Base-by-base conservation (phyloP, 768 basidiomycete species). In the Xanthoconium stramineum region DNA sequence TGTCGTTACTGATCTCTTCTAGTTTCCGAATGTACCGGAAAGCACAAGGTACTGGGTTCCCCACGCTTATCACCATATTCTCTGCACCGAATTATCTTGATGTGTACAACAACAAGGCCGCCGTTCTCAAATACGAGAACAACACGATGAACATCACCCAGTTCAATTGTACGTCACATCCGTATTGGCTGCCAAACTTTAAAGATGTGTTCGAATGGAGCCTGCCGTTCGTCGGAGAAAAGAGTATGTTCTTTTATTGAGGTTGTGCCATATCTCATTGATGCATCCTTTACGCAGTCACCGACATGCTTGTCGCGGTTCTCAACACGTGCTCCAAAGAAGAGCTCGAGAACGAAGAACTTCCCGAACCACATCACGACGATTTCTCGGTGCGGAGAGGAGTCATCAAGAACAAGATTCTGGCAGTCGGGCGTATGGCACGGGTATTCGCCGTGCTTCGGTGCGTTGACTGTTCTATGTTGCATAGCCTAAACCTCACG, bases 201-300 rank as follows among this genome's bases (percentile, higher is more conserved):
- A 95, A 95, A 84, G 92, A 98, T 67, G 94, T 93, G 32, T 98
- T 98, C 69, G 96, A 94, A 12, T 98, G 95, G 96, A 92, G 89
- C 79, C 70, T 98, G 54, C 96, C 96, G 0, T 98, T 98, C 69
- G 94, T 98, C 6, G 95, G 94, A 50, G 86, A 92, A 61, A 98
- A 98, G 77, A 97, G 95, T 95, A 58, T 52, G 91, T 76, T 14
- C 12, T 19, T 13, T 48, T 46, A 11, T 15, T 20, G 17, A 28
- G 2, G 13, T 20, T 19, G 24, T 17, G 8, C 5, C 10, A 17
- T 20, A 19, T 20, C 48, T 42, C 43, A 33, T 47, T 33, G 51
- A 60, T 36, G 6, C 24, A 20, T 19, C 29, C 17, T 53, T 13
- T 38, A 28, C 46, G 5, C 56, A 98, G 95, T 98, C 73, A 95